Percentiles rank a stretch among this genome's conserved stretches.
These are phyloP conservation scores for Paraphoma sp. DNA, from an alignment of 2,329 filamentous ascomycete genomes.

Conservation along the genomic window DNA sequence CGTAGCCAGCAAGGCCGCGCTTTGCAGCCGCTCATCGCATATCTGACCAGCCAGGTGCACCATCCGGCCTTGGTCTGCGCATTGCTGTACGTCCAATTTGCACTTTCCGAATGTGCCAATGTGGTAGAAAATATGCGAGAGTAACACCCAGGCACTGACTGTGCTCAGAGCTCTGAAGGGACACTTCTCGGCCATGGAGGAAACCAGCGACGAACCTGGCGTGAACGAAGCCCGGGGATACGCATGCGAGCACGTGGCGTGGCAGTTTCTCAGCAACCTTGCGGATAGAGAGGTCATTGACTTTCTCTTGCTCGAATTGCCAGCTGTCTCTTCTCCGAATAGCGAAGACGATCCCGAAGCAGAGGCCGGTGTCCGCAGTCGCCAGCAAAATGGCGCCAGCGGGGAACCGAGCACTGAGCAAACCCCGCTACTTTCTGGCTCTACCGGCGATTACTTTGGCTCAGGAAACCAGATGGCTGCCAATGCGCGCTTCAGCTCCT, in stretches of 20 bases:
- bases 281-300: conserved; percentile 77
- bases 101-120: neutral
- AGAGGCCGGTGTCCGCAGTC: conserved; percentile 6
- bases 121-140: neutral
- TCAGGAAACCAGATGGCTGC: conserved; percentile 35
- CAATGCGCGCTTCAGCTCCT: conserved; percentile 60
- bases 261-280: conserved; percentile 75
- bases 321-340: conserved; percentile 40
- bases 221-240: conserved; percentile 72
- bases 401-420: conserved; percentile 23
- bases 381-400: conserved; percentile 19
- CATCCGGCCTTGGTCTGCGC: conserved; percentile 76
- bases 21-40: conserved; percentile 68
- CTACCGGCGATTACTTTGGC: conserved; percentile 32
- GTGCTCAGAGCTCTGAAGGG: conserved; percentile 71
- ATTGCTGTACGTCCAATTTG: conserved; percentile 65
- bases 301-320: conserved; percentile 76
- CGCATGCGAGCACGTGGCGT: conserved; percentile 82
- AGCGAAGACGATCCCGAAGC: conserved; percentile 17
- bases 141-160: conserved; percentile 17
- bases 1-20: conserved; percentile 66
- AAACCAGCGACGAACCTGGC: conserved; percentile 64
- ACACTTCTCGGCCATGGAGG: conserved; percentile 70
- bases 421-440: conserved; percentile 32
- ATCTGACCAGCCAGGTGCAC: conserved; percentile 68